These are phyloP conservation scores for Coemansia sp. DNA, from an alignment of 192 early-diverging fungal species.

Conservation along the genomic window DNA sequence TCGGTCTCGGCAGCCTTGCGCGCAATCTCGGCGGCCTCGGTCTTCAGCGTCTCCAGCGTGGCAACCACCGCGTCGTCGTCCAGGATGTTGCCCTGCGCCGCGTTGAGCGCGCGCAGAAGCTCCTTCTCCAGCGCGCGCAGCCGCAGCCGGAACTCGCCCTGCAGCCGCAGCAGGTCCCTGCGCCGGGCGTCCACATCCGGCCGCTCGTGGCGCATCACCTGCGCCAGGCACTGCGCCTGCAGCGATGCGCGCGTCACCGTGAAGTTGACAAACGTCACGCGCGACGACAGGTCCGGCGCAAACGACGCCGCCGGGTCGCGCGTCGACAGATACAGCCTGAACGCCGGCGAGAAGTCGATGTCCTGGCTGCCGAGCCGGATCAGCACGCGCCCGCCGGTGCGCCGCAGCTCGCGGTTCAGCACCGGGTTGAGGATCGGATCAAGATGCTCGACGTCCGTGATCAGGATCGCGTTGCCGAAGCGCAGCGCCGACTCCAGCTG, in stretches of 20 bases:
- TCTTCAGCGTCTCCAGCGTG: conserved; percentile 93
- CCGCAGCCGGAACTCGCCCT: conserved; percentile 95
- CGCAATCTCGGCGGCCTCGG: conserved; percentile 92
- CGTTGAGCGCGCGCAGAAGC: conserved; percentile 89
- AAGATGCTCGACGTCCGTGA: conserved; percentile 95
- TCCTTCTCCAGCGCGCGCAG: conserved; percentile 92
- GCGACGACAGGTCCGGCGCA: conserved; percentile 93
- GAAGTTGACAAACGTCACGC: conserved; percentile 99
- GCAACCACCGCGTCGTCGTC: conserved; percentile 95
- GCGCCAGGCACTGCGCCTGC: conserved; percentile 96
- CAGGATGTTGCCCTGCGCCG: conserved; percentile 94
- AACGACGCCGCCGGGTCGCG: conserved; percentile 92
- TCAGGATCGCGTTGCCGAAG: conserved; percentile 96
- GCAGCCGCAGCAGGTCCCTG: conserved; percentile 87
- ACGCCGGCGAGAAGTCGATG: conserved; percentile 98
- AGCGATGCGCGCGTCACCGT: conserved; percentile 94
- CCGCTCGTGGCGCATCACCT: conserved; percentile 91
- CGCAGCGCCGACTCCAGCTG: conserved; percentile 95
- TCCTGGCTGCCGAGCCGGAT: conserved; percentile 96
- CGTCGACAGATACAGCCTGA: conserved; percentile 92
- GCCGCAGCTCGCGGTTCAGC: conserved; percentile 93
- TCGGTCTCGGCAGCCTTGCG: conserved; percentile 94
- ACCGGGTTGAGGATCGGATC: conserved; percentile 98
- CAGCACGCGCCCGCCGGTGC: conserved; percentile 93
- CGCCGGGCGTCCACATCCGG: conserved; percentile 95